Evolutionary conservation across 2,329 filamentous ascomycete genomes (phyloP), one percentile per base, ranked within the genome.

Genomic region (Paracorniculantispora psalliotae): DNA sequence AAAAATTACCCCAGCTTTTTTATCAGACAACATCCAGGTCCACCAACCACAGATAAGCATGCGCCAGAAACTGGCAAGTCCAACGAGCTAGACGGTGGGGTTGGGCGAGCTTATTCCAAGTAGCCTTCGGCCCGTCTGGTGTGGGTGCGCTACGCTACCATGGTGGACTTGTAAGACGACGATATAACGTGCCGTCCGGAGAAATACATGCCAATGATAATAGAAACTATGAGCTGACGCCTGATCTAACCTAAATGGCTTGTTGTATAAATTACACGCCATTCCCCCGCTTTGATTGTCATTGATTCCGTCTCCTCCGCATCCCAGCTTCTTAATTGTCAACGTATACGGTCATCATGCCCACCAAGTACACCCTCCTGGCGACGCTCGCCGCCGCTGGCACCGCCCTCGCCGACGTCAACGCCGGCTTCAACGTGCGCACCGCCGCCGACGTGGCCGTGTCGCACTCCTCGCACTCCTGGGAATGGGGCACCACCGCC

Each of bases 401-500:
- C n/a, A 44, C 35, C 6, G 35, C 50, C 23, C 15, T 43, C 15
- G 50, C 50, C 50, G 21, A 26, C 10, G 54, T 62, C 53, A 28
- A 60, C 21, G 61, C 61, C 17, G 61, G 61, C 33, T 62, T 62
- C 49, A 50, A 62, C 48, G 58, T 48, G 53, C 30, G 57, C 21
- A 59, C 28, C 2, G 59, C 59, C 4, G 59, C 61, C 48, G 28
- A 57, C 28, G 59, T 63, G 19, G 61, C 61, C 59, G 30, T 50
- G 1, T 37, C 55, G 8, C 61, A 52, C 7, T 23, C 59, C 15
- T 25, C 26, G 10, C 57, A 63, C 23, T 63, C 61, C 8, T 63
- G 61, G 61, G 61, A 63, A 63, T 63, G 61, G 61, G 61, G 61
- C 21, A 63, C 61, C 35, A 47, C 61, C 7, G 61, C 61, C 6